Evolutionary conservation across 148 eudicot species (phyloP), one percentile per base, ranked within the genome.

Genomic region (Fagopyrum esculentum): DNA sequence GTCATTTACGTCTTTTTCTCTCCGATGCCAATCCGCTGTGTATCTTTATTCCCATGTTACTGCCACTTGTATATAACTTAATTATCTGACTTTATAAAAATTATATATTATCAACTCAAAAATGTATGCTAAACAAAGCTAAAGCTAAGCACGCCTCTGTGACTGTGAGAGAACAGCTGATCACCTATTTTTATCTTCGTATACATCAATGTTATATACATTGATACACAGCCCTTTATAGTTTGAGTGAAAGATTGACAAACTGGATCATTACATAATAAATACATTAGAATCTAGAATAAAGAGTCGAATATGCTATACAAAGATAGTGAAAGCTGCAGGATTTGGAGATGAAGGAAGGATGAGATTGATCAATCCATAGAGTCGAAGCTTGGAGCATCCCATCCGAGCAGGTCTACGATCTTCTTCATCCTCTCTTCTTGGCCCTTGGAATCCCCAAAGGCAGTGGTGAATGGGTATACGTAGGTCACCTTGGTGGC

Each of bases 391-490:
- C 86, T 89, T 13, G 99, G 99, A 72, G 92, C 88, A 79, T 84
- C 84, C 99, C 99, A 95, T 47, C 96, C 97, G 48, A 92, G 80
- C 46, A 87, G 86, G 4, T 86, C 86, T 22, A 85, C 77, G 13
- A 95, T 89, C 82, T 89, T 88, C 85, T 80, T 87, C 87, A 90
- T 72, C 80, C 99, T 92, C 80, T 89, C 94, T 89, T 89, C 85
- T 66, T 95, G 93, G 50, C 99, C 99, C 75, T 92, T 95, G 45
- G 99, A 90, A 83, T 95, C 96, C 29, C 99, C 99, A 6, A 95
- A 92, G 69, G 97, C 97, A 61, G 99, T 95, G 43, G 97, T 95
- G 83, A 95, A 95, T 12, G 99, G 99, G 71, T 95, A 95, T 8
- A 95, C 71, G 71, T 89, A 95, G 9, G 90, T 95, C 9, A 95